Base-by-base conservation (phyloP, 1,284 basidiomycete species). In the Trichosporon faecale region DNA sequence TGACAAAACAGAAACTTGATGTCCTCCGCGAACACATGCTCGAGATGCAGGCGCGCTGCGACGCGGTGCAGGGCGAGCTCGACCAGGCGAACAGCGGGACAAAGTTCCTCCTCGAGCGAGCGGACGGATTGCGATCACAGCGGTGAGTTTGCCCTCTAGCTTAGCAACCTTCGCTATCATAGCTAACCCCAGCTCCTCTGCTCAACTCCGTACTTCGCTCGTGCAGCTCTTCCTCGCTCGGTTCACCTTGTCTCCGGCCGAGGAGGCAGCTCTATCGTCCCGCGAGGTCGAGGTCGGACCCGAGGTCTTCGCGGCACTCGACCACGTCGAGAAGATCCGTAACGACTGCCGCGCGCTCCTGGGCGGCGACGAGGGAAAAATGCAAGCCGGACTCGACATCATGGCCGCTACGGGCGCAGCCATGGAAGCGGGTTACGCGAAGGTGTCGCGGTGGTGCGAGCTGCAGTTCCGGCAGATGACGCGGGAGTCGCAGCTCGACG, bases 381-480 rank as follows among this genome's bases (percentile, higher is more conserved):
- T 91, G 5, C 88, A 89, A 78, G 92, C 92, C 25, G 94, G 94
- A 92, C 83, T 92, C 66, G 95, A 98, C 78, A 94, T 98, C 70
- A 93, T 98, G 89, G 85, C 90, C 0, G 85, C 89, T 11, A 96
- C 93, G 0, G 89, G 91, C 0, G 85, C 89, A 11, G 88, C 93
- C 72, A 89, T 98, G 64, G 94, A 98, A 77, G 89, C 91, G 71
- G 95, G 90, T 0, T 95, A 94, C 81, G 89, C 92, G 70, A 98
- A 97, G 84, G 88, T 97, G 23, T 88, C 91, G 70, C 89, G 93
- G 65, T 97, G 92, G 89, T 89, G 90, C 81, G 88, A 90, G 3
- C 91, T 91, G 79, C 92, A 95, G 81, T 94, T 97, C 80, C 88
- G 93, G 12, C 88, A 91, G 76, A 90, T 92, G 77, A 91, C 90